Evolutionary conservation across 1,284 basidiomycete genomes (phyloP), one percentile per base, ranked within the genome.

Genomic region (Ganoderma leucocontextum): DNA sequence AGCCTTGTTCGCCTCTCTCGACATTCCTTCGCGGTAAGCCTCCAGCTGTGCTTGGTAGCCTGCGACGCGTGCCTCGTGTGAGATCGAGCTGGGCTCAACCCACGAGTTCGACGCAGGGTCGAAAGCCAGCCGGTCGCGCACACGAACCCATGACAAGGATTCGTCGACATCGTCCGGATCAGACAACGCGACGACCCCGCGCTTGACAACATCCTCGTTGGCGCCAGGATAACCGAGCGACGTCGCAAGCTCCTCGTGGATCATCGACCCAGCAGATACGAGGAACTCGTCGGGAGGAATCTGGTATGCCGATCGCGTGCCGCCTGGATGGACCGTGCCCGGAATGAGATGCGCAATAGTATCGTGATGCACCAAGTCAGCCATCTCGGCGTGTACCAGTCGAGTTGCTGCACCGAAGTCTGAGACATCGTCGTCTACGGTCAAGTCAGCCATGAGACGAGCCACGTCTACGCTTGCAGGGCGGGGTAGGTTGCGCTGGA

Each of bases 321-420:
- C 87, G 7, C 95, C 95, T 4, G 96, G 89, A 19, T 87, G 85
- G n/a, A 88, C 86, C 6, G 95, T 96, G 2, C 98, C 97, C 8
- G 96, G 95, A 19, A 99, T 82, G 2, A 98, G 97, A 80, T 97
- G 87, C 0, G 90, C 87, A 68, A 98, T 89, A 6, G 95, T 88
- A 80, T 99, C 98, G 79, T 99, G 96, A 69, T 91, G 87, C 73
- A 99, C 82, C 33, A 99, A 85, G 58, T 85, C 82, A 1, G 89
- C 92, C 66, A 98, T 86, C 78, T 99, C 98, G 29, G 82, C 80
- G 75, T 96, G 88, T 74, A 99, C 87, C 42, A 97, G 82, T 63
- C 82, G 84, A 70, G 90, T 86, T 0, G 89, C 92, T 4, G 82
- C 80, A 3, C 82, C 82, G 6, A 86, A 85, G 38, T 63, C 63